These are phyloP conservation scores for Hansenula anomala DNA, from an alignment of 1,139 yeast species.

Conservation along the genomic window DNA sequence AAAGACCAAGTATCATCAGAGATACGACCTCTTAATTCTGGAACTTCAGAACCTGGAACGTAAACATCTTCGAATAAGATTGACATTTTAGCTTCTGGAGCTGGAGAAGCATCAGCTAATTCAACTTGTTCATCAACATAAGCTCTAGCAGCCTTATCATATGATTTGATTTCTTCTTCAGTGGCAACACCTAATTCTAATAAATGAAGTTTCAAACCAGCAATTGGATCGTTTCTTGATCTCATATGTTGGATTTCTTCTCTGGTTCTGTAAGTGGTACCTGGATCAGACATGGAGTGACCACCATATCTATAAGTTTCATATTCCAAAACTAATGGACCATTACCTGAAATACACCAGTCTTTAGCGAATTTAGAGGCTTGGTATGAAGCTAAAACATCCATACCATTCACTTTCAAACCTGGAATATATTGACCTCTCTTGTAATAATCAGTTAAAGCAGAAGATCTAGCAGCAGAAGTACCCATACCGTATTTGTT, in stretches of 20 bases:
- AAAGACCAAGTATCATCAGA: constrained; percentile 91
- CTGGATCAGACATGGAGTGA: constrained; percentile 99
- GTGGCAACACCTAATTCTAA: constrained; percentile 81
- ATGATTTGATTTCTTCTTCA: constrained; percentile 89
- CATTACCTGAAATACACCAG: constrained; percentile 91
- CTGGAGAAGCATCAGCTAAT: constrained; percentile 88
- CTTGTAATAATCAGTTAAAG: constrained; percentile 94
- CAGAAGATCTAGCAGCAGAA: constrained; percentile 93
- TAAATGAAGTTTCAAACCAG: constrained; percentile 86
- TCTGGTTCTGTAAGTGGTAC: constrained; percentile 99
- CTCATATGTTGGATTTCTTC: constrained; percentile 99
- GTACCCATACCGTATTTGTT: constrained; percentile 99
- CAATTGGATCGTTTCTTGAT: constrained; percentile 95
- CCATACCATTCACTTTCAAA: constrained; percentile 98
- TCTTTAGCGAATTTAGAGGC: constrained; percentile 97
- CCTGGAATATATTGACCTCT: constrained; percentile 99
- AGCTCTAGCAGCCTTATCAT: constrained; percentile 94
- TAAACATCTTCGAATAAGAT: constrained; percentile 95
- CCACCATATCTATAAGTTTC: constrained; percentile 99
- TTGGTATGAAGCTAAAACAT: constrained; percentile 88
- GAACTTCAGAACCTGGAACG: constrained; percentile 90
- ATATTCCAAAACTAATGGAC: constrained; percentile 92
- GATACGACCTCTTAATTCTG: constrained; percentile 93
- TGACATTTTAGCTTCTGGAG: constrained; percentile 94
- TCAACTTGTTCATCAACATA: constrained; percentile 93